Evolutionary conservation across 371 early-diverging fungal species (phyloP), one percentile per base, ranked within the genome.

Genomic region (Syncephalastrum racemosum): DNA sequence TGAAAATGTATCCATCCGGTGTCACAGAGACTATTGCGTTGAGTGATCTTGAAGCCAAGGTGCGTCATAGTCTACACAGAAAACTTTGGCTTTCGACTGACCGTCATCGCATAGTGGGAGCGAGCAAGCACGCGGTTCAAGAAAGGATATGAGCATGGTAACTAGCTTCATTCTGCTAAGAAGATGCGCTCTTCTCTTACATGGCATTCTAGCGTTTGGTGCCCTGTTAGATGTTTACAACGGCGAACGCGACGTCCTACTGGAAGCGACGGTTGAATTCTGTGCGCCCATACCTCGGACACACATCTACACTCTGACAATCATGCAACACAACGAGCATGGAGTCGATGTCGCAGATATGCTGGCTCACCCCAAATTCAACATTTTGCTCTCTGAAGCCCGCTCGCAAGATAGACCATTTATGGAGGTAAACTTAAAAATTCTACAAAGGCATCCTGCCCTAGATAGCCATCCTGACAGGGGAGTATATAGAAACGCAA

Each of bases 341-440:
- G 12, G 15, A 7, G n/a, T 12, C 16, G 46, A 22, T 22, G 6
- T 54, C n/a, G 19, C 54, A 23, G 63, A 63, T 23, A 53, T 63
- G 45, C 50, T 50, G 20, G 46, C 58, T 50, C 63, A 63, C 46
- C 54, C 63, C 18, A 63, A 63, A 42, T 63, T 50, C 23, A 53
- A 58, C 42, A 39, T 16, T 15, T 63, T 58, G 63, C 25, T 63
- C 15, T 43, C 58, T 10, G 31, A 46, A 10, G 19, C 57, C 5
- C 49, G 44, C 15, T 41, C 62, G 2, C 43, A 40, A 24, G 22
- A 46, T 15, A 40, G 16, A 4, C 55, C 63, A n/a, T 54, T 63
- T 14, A 22, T 58, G 16, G 50, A 58, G 46, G 63, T 55, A 54
- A 31, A 2, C 12, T 31, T 5, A 12, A 7, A 3, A 31, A n/a